Evolutionary conservation across 1,139 yeast genomes (phyloP).

Genomic region (Diutina mesorugosa): DNA sequence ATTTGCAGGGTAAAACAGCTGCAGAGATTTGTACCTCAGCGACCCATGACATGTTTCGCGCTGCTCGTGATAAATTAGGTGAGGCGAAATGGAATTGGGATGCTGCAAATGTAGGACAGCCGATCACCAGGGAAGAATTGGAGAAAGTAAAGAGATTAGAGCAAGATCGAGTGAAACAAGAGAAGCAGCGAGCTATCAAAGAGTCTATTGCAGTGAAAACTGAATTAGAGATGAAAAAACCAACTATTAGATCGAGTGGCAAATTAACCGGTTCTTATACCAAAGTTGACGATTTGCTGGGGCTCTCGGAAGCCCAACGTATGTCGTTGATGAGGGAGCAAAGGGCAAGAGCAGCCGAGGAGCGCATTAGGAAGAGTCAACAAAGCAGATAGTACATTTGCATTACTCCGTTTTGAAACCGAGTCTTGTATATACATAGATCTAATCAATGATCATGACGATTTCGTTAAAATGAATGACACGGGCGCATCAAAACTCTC

Average conservation of each 20-base stretch:
- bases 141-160: conserved; percentile 23
- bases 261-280: conserved; percentile 13
- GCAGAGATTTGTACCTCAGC: conserved; percentile 28
- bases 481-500: neutral
- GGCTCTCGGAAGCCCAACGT: conserved; percentile 52
- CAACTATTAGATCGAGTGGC: conserved; percentile 17
- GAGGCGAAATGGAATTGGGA: conserved; percentile 63
- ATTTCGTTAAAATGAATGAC: neutral
- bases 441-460: neutral
- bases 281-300: conserved; percentile 15
- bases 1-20: conserved; percentile 49
- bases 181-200: conserved; percentile 20
- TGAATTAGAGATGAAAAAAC: conserved; percentile 23
- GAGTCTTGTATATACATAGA: neutral
- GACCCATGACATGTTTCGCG: conserved; percentile 48
- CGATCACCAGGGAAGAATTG: conserved; percentile 53
- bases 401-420: neutral
- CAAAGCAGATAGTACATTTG: neutral
- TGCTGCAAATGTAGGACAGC: conserved; percentile 49
- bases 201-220: conserved; percentile 29
- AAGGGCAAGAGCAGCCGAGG: conserved; percentile 95
- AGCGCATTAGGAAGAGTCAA: conserved; percentile 33
- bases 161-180: conserved; percentile 9
- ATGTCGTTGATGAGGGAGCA: conserved; percentile 81
- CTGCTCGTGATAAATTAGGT: conserved; percentile 56